phyloP scores from a whole-genome alignment of 768 basidiomycete species.

The Trametes punicea region DNA sequence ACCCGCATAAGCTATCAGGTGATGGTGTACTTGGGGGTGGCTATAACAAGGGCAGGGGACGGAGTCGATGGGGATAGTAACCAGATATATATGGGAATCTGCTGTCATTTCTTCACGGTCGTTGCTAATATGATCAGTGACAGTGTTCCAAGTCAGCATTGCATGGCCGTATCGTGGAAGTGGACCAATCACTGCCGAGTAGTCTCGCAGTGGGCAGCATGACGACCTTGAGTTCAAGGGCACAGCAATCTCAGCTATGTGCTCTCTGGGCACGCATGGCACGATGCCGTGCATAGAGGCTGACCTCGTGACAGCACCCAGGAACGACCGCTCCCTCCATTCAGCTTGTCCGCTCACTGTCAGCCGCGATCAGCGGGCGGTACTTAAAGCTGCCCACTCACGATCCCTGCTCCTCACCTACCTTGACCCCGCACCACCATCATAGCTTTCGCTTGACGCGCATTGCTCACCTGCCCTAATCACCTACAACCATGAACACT shows the following conservation, averaged over 20 bases:
- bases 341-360: not conserved
- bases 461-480: not conserved
- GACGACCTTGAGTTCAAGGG: too few species aligned
- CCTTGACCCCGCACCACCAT: not conserved
- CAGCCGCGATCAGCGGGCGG: not conserved
- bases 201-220: too few species aligned
- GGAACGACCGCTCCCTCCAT: not conserved
- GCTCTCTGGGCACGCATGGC: too few species aligned
- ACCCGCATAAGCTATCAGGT: not conserved
- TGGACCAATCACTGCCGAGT: too few species aligned
- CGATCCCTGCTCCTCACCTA: not conserved
- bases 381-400: not conserved
- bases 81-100: not conserved
- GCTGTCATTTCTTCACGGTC: not conserved
- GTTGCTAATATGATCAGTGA: too few species aligned
- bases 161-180: too few species aligned
- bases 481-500: not conserved
- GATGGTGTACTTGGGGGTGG: constrained; percentile 16
- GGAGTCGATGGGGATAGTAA: constrained; percentile 17
- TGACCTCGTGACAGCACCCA: not conserved
- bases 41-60: constrained; percentile 9
- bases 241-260: too few species aligned
- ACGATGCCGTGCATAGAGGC: too few species aligned
- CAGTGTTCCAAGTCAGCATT: too few species aligned
- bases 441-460: constrained; percentile 2